Percentiles rank a stretch among this genome's conserved stretches.
Evolutionary conservation across 2,329 filamentous ascomycete species (phyloP).

Genomic region (Colletotrichum chlorophyti): DNA sequence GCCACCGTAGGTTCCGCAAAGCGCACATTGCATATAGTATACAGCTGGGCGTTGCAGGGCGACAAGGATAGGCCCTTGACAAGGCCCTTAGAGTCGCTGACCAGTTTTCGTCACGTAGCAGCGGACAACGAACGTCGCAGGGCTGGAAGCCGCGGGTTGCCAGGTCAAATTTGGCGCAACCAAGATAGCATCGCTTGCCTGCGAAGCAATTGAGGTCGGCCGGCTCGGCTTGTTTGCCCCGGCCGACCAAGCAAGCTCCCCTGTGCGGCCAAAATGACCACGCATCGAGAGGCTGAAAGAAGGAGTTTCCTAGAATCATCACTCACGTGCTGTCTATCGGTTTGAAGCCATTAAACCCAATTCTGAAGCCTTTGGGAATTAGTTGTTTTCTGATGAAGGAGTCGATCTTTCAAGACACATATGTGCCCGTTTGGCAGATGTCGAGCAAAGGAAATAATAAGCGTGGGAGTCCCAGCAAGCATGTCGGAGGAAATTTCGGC

Average conservation of each 20-base stretch:
- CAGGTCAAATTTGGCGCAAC: conserved; percentile 27
- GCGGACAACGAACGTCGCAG: conserved; percentile 21
- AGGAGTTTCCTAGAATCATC: no score
- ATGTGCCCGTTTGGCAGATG: conserved; percentile 4
- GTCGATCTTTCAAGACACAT: conserved; percentile 11
- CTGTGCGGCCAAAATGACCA: conserved; percentile 6
- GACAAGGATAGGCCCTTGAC: conserved; percentile 15
- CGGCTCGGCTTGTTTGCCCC: conserved; percentile 10
- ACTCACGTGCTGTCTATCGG: neutral
- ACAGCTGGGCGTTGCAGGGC: conserved; percentile 1
- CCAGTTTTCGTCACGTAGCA: conserved; percentile 8
- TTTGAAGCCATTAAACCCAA: no score
- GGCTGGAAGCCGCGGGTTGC: conserved; percentile 25
- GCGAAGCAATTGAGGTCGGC: neutral
- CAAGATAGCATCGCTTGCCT: neutral
- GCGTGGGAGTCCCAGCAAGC: conserved; percentile 11
- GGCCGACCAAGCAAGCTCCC: conserved; percentile 6
- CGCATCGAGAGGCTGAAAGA: no score
- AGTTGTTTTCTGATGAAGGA: conserved; percentile 1
- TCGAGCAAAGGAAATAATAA: conserved; percentile 6
- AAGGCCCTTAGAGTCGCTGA: neutral
- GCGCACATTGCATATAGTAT: neutral
- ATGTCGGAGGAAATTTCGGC: conserved; percentile 26
- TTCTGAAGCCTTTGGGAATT: conserved; percentile 1
- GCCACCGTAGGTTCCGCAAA: no score